phyloP scores from a whole-genome alignment of 202 grass and related monocot species.

The Setaria viridis region DNA sequence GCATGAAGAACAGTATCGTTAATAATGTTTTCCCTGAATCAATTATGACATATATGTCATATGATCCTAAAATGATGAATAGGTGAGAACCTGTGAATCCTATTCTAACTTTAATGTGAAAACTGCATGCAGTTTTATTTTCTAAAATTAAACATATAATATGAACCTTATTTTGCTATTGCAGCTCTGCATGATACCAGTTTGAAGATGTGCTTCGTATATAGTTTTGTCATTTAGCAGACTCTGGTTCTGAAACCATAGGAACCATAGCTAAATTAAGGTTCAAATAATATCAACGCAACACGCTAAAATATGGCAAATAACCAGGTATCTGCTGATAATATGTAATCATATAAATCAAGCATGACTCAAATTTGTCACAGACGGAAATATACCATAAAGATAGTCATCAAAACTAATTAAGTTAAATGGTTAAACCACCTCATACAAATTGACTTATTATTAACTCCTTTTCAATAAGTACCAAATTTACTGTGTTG shows the following conservation, averaged over 20 bases:
- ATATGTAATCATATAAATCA: neutral
- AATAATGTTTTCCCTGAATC: conserved; percentile 2
- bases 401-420: neutral
- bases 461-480: neutral
- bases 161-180: conserved; percentile 33
- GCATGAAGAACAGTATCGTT: conserved; percentile 5
- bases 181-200: neutral
- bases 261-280: conserved; percentile 10
- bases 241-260: neutral
- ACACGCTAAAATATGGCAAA: neutral
- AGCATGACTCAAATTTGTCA: conserved; percentile 14
- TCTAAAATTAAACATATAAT: neutral
- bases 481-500: neutral
- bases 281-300: neutral
- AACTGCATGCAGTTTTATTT: neutral
- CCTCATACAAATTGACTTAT: conserved; percentile 23
- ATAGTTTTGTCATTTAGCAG: neutral
- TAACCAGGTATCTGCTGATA: conserved; percentile 9
- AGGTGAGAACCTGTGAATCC: neutral
- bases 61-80: neutral
- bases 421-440: neutral
- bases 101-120: conserved; percentile 2
- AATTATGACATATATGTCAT: conserved; percentile 10
- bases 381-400: neutral
- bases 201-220: neutral